Evolutionary conservation across 768 basidiomycete genomes (phyloP).

Genomic region (Clathrus columnatus): DNA sequence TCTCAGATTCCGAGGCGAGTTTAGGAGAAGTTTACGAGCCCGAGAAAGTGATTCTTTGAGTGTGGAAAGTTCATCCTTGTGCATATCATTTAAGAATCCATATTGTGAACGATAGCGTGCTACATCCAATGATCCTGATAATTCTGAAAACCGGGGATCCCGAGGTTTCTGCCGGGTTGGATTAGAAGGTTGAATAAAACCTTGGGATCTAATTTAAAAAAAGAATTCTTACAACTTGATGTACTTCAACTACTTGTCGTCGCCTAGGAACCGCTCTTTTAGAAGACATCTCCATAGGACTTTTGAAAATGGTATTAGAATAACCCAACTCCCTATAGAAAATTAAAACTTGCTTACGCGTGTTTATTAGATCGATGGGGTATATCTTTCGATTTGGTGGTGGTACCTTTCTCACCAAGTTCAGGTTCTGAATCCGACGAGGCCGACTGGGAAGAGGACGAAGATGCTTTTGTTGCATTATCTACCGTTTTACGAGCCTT

Average conservation of each 20-base stretch:
- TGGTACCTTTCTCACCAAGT: conserved; percentile 19
- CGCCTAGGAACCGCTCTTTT: conserved; percentile 76
- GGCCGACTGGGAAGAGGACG: conserved; percentile 13
- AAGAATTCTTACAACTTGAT: conserved; percentile 45
- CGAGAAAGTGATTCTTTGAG: conserved; percentile 59
- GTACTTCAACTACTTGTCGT: conserved; percentile 59
- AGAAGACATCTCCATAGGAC: conserved; percentile 75
- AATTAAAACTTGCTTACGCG: conserved; percentile 52
- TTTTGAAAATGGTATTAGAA: conserved; percentile 22
- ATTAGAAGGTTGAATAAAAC: neutral
- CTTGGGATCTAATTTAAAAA: neutral
- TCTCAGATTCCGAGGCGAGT: conserved; percentile 52
- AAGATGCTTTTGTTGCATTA: conserved; percentile 29
- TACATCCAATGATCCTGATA: conserved; percentile 59
- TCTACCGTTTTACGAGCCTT: conserved; percentile 53
- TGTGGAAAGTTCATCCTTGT: conserved; percentile 52
- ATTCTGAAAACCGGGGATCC: conserved; percentile 78
- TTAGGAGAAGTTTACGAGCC: conserved; percentile 54
- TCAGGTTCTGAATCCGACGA: conserved; percentile 17
- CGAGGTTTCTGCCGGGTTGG: conserved; percentile 48
- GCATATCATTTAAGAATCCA: conserved; percentile 61
- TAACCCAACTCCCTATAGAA: neutral
- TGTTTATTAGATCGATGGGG: conserved; percentile 70
- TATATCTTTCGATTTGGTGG: conserved; percentile 36
- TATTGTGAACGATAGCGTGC: conserved; percentile 65